Evolutionary conservation across 306 rosid species (phyloP).

Genomic region (Trifolium fragiferum): DNA sequence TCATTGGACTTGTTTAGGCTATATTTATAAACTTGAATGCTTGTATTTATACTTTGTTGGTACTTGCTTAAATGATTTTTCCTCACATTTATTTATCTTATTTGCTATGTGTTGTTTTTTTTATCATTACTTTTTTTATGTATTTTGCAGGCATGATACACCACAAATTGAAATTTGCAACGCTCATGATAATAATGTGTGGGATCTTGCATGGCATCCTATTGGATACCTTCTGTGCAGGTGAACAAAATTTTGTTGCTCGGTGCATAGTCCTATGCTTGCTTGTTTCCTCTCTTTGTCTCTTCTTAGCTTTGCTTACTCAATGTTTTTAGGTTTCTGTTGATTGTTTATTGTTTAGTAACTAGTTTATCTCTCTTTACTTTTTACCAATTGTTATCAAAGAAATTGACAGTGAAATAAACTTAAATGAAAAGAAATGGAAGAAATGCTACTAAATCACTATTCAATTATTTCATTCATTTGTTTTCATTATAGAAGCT

Average conservation of each 20-base stretch:
- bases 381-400: constrained; percentile 6
- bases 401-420: neutral
- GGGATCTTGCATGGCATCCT: constrained; percentile 99
- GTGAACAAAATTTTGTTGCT: constrained; percentile 49
- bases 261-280: constrained; percentile 10
- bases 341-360: neutral
- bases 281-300: constrained; percentile 24
- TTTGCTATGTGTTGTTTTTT: constrained; percentile 31
- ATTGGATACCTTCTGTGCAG: constrained; percentile 99
- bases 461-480: neutral
- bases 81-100: constrained; percentile 25
- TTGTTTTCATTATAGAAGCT: constrained; percentile 9
- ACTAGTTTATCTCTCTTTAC: constrained; percentile 22
- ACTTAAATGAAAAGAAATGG: neutral
- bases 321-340: constrained; percentile 30
- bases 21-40: constrained; percentile 16
- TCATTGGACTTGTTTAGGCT: neutral
- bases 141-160: constrained; percentile 80
- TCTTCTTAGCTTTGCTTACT: constrained; percentile 5
- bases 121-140: constrained; percentile 37
- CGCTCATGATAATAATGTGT: constrained; percentile 93
- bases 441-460: neutral
- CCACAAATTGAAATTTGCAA: constrained; percentile 89
- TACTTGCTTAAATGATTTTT: neutral
- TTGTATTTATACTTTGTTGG: constrained; percentile 1